Conservation (phyloP, 202 grass and related monocot genomes). For the Eragrostis tef region DNA sequence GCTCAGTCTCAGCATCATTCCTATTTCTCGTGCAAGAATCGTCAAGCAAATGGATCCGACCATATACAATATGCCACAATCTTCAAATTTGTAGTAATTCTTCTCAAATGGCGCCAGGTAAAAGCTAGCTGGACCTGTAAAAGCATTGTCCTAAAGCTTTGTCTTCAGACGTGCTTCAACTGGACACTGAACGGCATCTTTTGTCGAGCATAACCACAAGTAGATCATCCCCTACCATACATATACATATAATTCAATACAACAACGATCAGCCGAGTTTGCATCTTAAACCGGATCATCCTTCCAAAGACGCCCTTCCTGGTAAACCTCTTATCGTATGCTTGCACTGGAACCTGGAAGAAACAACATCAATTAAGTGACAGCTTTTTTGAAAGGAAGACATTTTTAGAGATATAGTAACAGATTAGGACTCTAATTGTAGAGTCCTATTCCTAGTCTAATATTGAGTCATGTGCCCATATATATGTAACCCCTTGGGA, state of each 20-base stretch:
- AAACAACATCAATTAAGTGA: slow-evolving; percentile 15
- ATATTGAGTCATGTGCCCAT: too few species aligned
- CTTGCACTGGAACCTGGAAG: slow-evolving; percentile 86
- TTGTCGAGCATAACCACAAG: neutral
- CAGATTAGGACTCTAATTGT: too few species aligned
- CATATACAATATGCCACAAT: neutral
- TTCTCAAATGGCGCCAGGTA: neutral
- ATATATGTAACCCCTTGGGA: too few species aligned
- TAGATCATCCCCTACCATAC: slow-evolving; percentile 32
- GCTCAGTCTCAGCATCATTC: neutral
- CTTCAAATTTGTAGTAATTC: neutral
- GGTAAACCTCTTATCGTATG: slow-evolving; percentile 82
- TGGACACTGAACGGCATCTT: neutral
- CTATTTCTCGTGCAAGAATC: neutral
- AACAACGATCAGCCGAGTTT: neutral
- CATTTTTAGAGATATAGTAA: too few species aligned
- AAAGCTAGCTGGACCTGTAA: neutral
- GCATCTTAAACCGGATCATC: slow-evolving; percentile 42
- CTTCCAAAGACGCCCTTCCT: slow-evolving; percentile 68
- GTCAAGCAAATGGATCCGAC: neutral
- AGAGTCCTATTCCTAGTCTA: too few species aligned
- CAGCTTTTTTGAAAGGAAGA: neutral
- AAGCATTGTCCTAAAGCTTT: neutral
- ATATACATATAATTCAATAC: slow-evolving; percentile 16
- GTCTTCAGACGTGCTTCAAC: neutral